A percentile compares a stretch with the other conserved stretches of the same genome.
Evolutionary conservation across 257 asterid genomes (phyloP).

Genomic region (Nicotiana tomentosiformis): DNA sequence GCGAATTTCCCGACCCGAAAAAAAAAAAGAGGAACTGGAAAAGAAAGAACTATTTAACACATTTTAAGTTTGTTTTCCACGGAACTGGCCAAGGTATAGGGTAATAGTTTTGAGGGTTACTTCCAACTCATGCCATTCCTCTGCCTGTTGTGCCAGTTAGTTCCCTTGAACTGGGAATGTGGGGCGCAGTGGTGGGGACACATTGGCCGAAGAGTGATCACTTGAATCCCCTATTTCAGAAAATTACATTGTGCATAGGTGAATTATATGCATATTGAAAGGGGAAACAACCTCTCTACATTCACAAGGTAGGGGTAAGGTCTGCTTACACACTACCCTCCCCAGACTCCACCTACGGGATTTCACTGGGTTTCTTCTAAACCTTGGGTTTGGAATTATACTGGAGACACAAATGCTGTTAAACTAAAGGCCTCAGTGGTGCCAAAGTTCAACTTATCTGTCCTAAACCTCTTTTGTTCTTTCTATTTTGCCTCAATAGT

Average conservation of each 20-base stretch:
- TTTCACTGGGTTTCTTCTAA: background rate
- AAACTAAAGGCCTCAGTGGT: background rate
- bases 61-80: background rate
- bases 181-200: background rate
- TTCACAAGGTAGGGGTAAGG: no score
- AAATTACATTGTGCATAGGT: background rate
- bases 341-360: no score
- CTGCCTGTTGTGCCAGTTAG: background rate
- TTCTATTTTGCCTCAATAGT: background rate
- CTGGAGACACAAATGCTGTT: background rate
- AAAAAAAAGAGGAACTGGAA: background rate
- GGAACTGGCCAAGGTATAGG: background rate
- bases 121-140: background rate
- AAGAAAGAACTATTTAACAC: background rate
- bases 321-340: no score
- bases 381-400: background rate
- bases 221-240: background rate
- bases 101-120: background rate
- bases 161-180: background rate
- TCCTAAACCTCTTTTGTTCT: background rate
- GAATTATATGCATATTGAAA: background rate
- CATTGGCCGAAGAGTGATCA: background rate
- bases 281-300: no score
- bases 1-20: no score
- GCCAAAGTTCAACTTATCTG: background rate